These are phyloP conservation scores for Paspalum vaginatum DNA, from an alignment of 176 grass and related monocot species.

Conservation along the genomic window DNA sequence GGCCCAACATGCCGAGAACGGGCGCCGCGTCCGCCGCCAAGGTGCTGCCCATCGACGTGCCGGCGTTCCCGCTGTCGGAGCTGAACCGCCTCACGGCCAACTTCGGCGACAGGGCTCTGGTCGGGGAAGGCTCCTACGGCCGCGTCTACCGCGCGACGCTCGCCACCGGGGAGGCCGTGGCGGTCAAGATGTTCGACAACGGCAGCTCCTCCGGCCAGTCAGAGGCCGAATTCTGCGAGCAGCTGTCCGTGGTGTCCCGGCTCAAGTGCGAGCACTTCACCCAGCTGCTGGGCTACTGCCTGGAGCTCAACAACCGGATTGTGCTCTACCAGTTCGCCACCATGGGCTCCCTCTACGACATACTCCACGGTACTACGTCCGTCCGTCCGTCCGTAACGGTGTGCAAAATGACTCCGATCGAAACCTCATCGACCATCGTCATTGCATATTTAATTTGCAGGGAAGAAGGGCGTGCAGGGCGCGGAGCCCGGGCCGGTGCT, in stretches of 20 bases:
- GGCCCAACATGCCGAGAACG: slow-evolving; percentile 52
- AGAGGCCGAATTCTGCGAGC: slow-evolving; percentile 73
- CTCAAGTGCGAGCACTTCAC: slow-evolving; percentile 81
- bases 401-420: too few relatives aligned
- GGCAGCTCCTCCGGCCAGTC: slow-evolving; percentile 61
- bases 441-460: slow-evolving; percentile 24
- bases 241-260: slow-evolving; percentile 68
- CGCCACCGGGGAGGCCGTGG: slow-evolving; percentile 53
- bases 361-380: slow-evolving; percentile 69
- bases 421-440: not conserved
- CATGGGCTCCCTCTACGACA: slow-evolving; percentile 85
- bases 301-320: slow-evolving; percentile 83
- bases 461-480: slow-evolving; percentile 90
- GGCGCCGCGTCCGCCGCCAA: slow-evolving; percentile 57
- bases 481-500: slow-evolving; percentile 71
- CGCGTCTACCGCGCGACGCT: slow-evolving; percentile 84
- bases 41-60: slow-evolving; percentile 74
- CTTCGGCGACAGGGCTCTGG: slow-evolving; percentile 68
- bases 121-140: slow-evolving; percentile 93
- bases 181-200: slow-evolving; percentile 87
- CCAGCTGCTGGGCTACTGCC: slow-evolving; percentile 79
- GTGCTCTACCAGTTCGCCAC: slow-evolving; percentile 81
- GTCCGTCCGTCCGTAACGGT: too few relatives aligned
- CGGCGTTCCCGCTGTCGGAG: slow-evolving; percentile 59
- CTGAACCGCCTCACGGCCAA: slow-evolving; percentile 70